phyloP scores from a whole-genome alignment of 73 alveolate species.

The Blepharisma stoltei region DNA sequence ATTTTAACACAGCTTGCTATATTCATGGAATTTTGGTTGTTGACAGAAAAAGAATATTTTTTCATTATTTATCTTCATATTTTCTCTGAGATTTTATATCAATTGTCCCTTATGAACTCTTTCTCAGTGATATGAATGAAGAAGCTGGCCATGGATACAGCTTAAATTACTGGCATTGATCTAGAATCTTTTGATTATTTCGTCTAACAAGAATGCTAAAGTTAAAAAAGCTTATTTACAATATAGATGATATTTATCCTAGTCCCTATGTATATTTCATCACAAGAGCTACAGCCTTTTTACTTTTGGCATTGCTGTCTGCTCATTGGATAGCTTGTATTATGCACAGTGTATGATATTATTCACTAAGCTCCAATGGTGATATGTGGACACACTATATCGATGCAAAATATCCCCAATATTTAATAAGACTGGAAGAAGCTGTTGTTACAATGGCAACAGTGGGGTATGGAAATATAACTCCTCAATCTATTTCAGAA shows the following conservation, averaged over 20 bases:
- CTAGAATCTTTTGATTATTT: constrained; percentile 52
- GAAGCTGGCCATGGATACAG: background rate
- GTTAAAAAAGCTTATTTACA: constrained; percentile 55
- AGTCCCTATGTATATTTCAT: constrained; percentile 33
- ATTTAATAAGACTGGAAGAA: constrained; percentile 58
- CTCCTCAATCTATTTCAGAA: constrained; percentile 51
- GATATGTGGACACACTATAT: constrained; percentile 37
- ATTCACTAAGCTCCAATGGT: constrained; percentile 13
- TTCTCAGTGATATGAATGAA: constrained; percentile 12
- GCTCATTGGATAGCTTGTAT: constrained; percentile 65
- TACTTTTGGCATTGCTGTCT: constrained; percentile 27
- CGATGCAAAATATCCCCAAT: constrained; percentile 30
- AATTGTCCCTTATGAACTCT: constrained; percentile 58
- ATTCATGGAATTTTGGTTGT: constrained; percentile 42
- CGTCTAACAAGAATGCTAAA: constrained; percentile 59
- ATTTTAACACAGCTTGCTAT: constrained; percentile 58
- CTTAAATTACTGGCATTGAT: constrained; percentile 36
- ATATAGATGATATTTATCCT: constrained; percentile 61
- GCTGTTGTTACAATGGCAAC: constrained; percentile 72
- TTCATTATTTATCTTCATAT: constrained; percentile 54
- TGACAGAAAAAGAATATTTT: constrained; percentile 44
- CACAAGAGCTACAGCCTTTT: background rate
- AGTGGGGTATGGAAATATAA: constrained; percentile 74
- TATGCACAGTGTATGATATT: constrained; percentile 45
- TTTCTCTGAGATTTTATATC: constrained; percentile 58